Percentiles rank a stretch among this genome's conserved stretches.
Evolutionary conservation across 805 yeast genomes (phyloP).

Genomic region (Hanseniaspora singularis): DNA sequence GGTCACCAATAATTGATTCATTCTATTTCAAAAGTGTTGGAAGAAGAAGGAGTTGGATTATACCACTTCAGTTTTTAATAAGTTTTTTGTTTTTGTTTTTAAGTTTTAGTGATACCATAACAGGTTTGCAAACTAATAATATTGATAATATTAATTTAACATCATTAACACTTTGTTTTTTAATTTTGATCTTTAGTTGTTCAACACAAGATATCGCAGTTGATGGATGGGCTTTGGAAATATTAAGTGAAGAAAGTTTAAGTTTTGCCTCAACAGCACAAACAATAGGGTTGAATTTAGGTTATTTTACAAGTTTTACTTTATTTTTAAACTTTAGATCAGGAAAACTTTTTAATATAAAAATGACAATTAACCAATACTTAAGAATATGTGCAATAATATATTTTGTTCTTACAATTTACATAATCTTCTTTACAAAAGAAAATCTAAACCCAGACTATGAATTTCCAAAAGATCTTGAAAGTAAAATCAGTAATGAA

Average conservation of each 20-base stretch:
- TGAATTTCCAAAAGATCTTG: constrained; percentile 6
- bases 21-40: constrained; percentile 57
- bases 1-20: constrained; percentile 96
- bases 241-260: constrained; percentile 62
- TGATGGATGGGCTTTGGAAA: constrained; percentile 96
- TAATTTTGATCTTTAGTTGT: constrained; percentile 69
- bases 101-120: constrained; percentile 12
- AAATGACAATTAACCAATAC: constrained; percentile 58
- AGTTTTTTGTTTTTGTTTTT: constrained; percentile 53
- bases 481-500: background rate
- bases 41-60: constrained; percentile 83
- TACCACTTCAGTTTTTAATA: constrained; percentile 79
- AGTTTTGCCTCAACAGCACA: constrained; percentile 96
- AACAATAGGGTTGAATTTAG: constrained; percentile 86
- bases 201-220: constrained; percentile 98
- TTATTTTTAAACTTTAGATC: constrained; percentile 84
- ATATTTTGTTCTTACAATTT: constrained; percentile 54
- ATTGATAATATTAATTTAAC: constrained; percentile 16
- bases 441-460: constrained; percentile 52
- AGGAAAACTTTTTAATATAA: constrained; percentile 75
- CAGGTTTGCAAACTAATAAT: constrained; percentile 36
- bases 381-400: constrained; percentile 65
- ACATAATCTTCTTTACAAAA: constrained; percentile 46
- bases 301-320: constrained; percentile 84
- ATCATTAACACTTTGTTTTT: constrained; percentile 57